Evolutionary conservation across 2,329 filamentous ascomycete genomes (phyloP), one percentile per base, ranked within the genome.

Genomic region (Fusarium sp.): DNA sequence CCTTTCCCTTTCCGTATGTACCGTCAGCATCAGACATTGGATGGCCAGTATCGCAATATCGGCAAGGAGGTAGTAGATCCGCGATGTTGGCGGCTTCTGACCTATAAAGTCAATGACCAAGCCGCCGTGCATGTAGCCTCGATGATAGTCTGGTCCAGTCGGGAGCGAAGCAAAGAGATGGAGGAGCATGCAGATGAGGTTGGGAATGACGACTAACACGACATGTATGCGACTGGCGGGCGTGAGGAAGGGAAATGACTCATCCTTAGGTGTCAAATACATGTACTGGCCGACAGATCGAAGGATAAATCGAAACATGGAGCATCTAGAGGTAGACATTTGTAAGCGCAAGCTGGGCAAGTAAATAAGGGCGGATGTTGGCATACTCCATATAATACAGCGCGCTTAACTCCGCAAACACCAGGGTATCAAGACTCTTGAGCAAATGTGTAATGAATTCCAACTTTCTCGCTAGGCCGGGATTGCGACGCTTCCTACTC

Each of bases 331-430:
- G 42, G 58, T 7, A 51, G 54, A 14, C 54, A 72, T 40, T 58
- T 53, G 65, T 73, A 57, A 69, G 68, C 60, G 49, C 67, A 58
- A 34, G 13, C 44, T 38, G 42, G 51, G 57, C 14, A 40, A 27
- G 40, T 14, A 56, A 36, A 53, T 4, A 60, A 49, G 42, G 49
- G 20, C 20, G 25, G 31, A 23, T 20, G 27, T 25, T 18, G 42
- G 76, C 85, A 61, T 82, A 91, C 89, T 91, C 89, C 85, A 91
- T 88, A 77, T 91, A 91, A 76, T 91, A 91, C 71, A 91, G 73
- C 44, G 85, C 83, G 73, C 87, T 89, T 61, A 91, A 81, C 80
- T 91, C 88, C 40, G 85, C 86, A 76, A 89, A 89, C 53, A 90
- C 85, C 49, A 90, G 74, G 73, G 86, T 84, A 79, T 91, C 89